Evolutionary conservation across 169 alveolate genomes (phyloP), one percentile per base, ranked within the genome.

Genomic region (Plasmodium vinckei): DNA sequence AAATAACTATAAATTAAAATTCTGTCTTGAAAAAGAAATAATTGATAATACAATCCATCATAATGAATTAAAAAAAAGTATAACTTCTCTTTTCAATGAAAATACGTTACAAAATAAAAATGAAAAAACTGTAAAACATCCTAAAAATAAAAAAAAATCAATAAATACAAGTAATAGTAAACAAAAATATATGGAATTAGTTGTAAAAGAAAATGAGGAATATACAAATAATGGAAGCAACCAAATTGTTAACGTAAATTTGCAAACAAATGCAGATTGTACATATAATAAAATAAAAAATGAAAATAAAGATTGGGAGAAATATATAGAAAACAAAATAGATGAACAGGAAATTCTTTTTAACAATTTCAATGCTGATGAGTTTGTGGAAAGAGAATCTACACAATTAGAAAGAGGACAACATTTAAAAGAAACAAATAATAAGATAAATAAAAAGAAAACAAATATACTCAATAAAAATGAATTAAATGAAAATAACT

Each of bases 1-100:
- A 69, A 73, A 73, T 44, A 87, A 87, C 70, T 87, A 87, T 69
- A 87, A 73, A 72, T 59, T 87, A 73, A 73, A 87, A 69, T 73
- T 73, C 68, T 73, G 72, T 68, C 72, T 68, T 51, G 88, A 73
- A 87, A 73, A 73, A 69, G 88, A 87, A 73, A 73, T 73, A 47
- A 19, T 87, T 42, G 92, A 87, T 47, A 87, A 87, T 72, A 65
- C 92, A 54, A 73, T 73, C 44, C 88, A 73, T 44, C 88, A 82
- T 39, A 82, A 82, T 82, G 90, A 82, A 47, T 25, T 82, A 82
- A 82, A 82, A 82, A 79, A 47, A 65, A 67, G 82, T 65, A 65
- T 82, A 67, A 42, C 72, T 23, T 82, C 90, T 19, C 61, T 67
- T 54, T 82, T 82, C 49, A 67, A 47, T 82, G 82, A 67, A 51